Base-by-base conservation (phyloP, 257 asterid genomes). In the Penstemon eatonii region DNA sequence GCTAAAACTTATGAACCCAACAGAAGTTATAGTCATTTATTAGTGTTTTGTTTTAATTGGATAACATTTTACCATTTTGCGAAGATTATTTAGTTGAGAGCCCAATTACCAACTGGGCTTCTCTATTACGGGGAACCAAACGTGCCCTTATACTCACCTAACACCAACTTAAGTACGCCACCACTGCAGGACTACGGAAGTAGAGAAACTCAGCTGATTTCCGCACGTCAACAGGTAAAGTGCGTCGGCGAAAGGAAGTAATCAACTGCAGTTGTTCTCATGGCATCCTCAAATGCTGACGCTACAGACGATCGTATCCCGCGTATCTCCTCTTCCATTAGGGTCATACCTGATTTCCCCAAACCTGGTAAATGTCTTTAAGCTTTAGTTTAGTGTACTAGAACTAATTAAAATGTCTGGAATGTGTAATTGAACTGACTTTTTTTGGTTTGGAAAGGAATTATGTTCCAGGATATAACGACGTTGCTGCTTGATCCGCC, bases 391-490 rank as follows among this genome's bases (percentile, higher is more conserved):
- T 41, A 68, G 36, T 54, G 37, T 71, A 18, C 33, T 3, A 25
- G 47, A 8, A 25, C 3, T 25, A 25, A 25, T 13, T 15, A 2
- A 25, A 25, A 25, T 25, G 2, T 25, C 33, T 25, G 33, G 2
- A 25, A 41, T 12, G 38, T 13, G 3, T 8, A 56, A 54, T 63
- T 66, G 70, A 13, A 4, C 12, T 46, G 68, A 19, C 61, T 33
- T 50, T 50, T 42, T 43, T 43, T 42, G 15, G 15, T 12, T 33
- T 60, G 74, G 56, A 43, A 74, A 88, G 96, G 98, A 77, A 92
- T 92, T 53, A 8, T 82, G 89, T 92, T 92, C 80, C 96, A 92
- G 86, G 98, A 92, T 69, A 92, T 92, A 73, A 92, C 97, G 33
- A 90, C 98, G 69, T n/a, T 92, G 79, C 65, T 92, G 67, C 97